Conservation (phyloP, 129 eudicot species). For the Flaveria sonorensis region DNA sequence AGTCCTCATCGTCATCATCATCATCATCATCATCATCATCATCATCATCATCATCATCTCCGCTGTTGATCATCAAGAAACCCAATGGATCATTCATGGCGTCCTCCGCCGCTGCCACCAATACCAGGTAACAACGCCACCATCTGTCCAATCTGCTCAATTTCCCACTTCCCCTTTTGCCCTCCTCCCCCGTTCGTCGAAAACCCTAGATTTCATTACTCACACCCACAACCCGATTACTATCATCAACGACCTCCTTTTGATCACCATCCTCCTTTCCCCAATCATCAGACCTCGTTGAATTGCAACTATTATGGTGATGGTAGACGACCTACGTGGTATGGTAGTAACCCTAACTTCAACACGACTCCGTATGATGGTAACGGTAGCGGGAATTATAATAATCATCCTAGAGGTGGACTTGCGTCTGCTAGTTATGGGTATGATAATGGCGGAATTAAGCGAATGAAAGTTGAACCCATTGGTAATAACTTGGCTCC, state of each 20-base stretch:
- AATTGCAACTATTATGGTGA: neutral
- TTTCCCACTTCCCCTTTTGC: slow-evolving; percentile 81
- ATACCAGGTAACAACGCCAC: slow-evolving; percentile 45
- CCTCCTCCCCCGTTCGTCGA: slow-evolving; percentile 47
- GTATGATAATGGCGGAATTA: slow-evolving; percentile 36
- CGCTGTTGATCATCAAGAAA: neutral
- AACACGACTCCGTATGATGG: slow-evolving; percentile 20
- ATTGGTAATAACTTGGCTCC: slow-evolving; percentile 22
- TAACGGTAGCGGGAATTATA: too few relatives aligned
- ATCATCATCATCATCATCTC: neutral
- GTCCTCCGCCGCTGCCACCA: slow-evolving; percentile 44
- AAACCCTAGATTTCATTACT: slow-evolving; percentile 48
- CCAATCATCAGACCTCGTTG: slow-evolving; percentile 31
- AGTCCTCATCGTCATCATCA: too few relatives aligned
- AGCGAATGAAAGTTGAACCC: slow-evolving; percentile 53
- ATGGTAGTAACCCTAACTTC: slow-evolving; percentile 44
- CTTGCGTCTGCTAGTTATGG: slow-evolving; percentile 23
- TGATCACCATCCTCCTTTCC: slow-evolving; percentile 33
- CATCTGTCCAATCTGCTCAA: slow-evolving; percentile 70
- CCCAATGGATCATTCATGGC: slow-evolving; percentile 78
- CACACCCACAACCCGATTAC: slow-evolving; percentile 25
- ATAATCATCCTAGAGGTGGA: slow-evolving; percentile 9
- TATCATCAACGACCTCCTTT: slow-evolving; percentile 31
- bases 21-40: too few relatives aligned
- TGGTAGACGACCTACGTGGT: slow-evolving; percentile 33